These are phyloP conservation scores for Fusarium scirpi DNA, from an alignment of 2,329 filamentous ascomycete species.

Conservation along the genomic window DNA sequence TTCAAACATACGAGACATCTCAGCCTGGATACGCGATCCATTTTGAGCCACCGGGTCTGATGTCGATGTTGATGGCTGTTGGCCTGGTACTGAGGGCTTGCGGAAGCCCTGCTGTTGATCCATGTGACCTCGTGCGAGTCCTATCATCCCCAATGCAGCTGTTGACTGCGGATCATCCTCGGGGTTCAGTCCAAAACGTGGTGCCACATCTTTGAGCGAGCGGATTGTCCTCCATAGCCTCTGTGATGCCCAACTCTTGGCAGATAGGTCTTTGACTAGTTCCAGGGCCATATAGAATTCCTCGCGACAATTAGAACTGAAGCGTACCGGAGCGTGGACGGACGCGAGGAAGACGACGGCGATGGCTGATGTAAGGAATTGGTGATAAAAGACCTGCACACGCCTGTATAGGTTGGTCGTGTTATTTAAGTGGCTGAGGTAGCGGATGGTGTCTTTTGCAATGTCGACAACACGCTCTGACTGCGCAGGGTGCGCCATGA, in stretches of 20 bases:
- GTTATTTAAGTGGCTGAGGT: slow-evolving; percentile 77
- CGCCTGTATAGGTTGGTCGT: slow-evolving; percentile 77
- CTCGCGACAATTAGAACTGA: slow-evolving; percentile 74
- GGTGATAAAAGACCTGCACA: slow-evolving; percentile 82
- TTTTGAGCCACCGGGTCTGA: slow-evolving; percentile 54
- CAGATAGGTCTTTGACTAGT: slow-evolving; percentile 77
- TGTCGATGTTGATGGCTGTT: slow-evolving; percentile 40
- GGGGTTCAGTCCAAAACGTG: slow-evolving; percentile 70
- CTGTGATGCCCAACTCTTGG: slow-evolving; percentile 77
- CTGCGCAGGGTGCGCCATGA: slow-evolving; percentile 78
- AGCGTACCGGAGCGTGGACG: slow-evolving; percentile 78
- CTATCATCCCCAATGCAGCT: slow-evolving; percentile 68
- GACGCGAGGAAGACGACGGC: slow-evolving; percentile 82
- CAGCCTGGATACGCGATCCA: slow-evolving; percentile 63
- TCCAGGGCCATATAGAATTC: slow-evolving; percentile 85
- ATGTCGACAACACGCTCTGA: slow-evolving; percentile 81
- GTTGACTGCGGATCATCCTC: slow-evolving; percentile 64
- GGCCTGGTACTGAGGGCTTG: slow-evolving; percentile 45
- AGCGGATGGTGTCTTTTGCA: slow-evolving; percentile 80
- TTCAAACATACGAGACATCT: slow-evolving; percentile 64
- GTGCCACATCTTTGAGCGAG: slow-evolving; percentile 77
- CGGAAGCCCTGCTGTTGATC: slow-evolving; percentile 48
- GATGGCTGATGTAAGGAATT: slow-evolving; percentile 80
- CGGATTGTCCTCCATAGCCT: slow-evolving; percentile 79
- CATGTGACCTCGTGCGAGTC: slow-evolving; percentile 59